Percentiles rank a stretch among this genome's conserved stretches.
These are phyloP conservation scores for Rehmannia glutinosa DNA, from an alignment of 257 asterid genomes.

Conservation along the genomic window DNA sequence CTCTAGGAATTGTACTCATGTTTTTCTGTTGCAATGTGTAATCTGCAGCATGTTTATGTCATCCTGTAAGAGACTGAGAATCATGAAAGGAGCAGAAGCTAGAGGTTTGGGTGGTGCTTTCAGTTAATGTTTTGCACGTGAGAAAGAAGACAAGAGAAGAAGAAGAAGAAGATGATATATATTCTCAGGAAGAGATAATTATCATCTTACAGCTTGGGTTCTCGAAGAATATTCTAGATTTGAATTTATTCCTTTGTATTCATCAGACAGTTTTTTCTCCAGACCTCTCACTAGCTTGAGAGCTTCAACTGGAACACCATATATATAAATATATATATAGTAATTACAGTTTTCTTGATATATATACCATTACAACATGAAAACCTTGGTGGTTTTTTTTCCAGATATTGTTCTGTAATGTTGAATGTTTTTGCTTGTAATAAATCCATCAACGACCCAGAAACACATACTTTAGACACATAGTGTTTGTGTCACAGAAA, in stretches of 20 bases:
- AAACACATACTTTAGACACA: conserved; percentile 10
- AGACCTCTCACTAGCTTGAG: conserved; percentile 17
- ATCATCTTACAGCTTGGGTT: conserved; percentile 53
- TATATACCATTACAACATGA: conserved; percentile 4
- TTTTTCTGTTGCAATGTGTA: not conserved
- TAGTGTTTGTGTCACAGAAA: conserved; percentile 15
- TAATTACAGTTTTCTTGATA: conserved; percentile 22
- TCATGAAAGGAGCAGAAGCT: conserved; percentile 78
- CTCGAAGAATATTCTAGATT: conserved; percentile 28
- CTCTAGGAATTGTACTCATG: not conserved
- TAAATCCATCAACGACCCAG: conserved; percentile 24
- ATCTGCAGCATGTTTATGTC: conserved; percentile 70
- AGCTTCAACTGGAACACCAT: conserved; percentile 27
- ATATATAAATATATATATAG: conserved; percentile 11
- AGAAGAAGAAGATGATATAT: conserved; percentile 21
- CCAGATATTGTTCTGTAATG: conserved; percentile 34
- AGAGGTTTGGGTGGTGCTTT: conserved; percentile 56
- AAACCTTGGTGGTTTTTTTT: conserved; percentile 52
- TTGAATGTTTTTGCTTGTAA: conserved; percentile 28
- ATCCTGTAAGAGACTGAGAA: conserved; percentile 75
- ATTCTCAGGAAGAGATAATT: conserved; percentile 25
- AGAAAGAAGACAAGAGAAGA: not conserved
- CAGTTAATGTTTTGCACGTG: not conserved
- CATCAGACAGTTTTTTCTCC: conserved; percentile 8
- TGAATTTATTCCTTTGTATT: conserved; percentile 18